A percentile compares a stretch with the other conserved stretches of the same genome.
These are phyloP conservation scores for Syncephalastrum sp. DNA, from an alignment of 371 early-diverging fungal species.

Conservation along the genomic window DNA sequence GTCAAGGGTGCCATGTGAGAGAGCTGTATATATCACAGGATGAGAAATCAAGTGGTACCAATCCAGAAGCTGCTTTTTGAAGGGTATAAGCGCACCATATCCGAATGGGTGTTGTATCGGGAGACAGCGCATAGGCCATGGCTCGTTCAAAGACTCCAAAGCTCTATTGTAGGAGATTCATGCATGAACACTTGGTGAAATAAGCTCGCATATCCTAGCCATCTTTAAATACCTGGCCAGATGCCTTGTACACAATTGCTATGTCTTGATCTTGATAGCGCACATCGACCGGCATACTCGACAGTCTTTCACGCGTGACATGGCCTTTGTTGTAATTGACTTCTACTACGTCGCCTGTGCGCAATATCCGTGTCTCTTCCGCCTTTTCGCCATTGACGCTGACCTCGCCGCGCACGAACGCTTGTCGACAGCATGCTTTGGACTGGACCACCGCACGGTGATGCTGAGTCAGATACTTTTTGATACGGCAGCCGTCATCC, in stretches of 20 bases:
- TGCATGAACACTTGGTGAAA: not conserved
- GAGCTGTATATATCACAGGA: not conserved
- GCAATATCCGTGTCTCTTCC: constrained; percentile 45
- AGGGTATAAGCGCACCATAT: constrained; percentile 33
- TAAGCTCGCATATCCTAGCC: constrained; percentile 1
- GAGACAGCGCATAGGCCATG: constrained; percentile 17
- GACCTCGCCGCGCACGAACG: constrained; percentile 43
- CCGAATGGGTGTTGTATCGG: constrained; percentile 14
- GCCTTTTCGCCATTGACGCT: constrained; percentile 42
- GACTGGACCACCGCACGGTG: constrained; percentile 32
- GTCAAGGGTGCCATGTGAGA: not conserved
- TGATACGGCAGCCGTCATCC: constrained; percentile 15
- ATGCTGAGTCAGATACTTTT: constrained; percentile 24
- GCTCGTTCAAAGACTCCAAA: constrained; percentile 30
- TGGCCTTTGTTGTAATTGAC: constrained; percentile 37
- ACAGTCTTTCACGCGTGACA: constrained; percentile 33
- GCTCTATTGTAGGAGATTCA: constrained; percentile 9
- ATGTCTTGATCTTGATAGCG: constrained; percentile 48
- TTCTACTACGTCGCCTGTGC: constrained; percentile 39
- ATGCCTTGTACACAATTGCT: constrained; percentile 55
- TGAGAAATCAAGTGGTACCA: constrained; percentile 33
- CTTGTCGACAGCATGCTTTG: constrained; percentile 32
- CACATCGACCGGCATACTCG: constrained; percentile 36
- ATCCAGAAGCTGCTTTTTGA: constrained; percentile 57
- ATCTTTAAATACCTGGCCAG: constrained; percentile 36